phyloP scores from a whole-genome alignment of 495 filamentous ascomycete species.

The Choiromyces venosus region DNA sequence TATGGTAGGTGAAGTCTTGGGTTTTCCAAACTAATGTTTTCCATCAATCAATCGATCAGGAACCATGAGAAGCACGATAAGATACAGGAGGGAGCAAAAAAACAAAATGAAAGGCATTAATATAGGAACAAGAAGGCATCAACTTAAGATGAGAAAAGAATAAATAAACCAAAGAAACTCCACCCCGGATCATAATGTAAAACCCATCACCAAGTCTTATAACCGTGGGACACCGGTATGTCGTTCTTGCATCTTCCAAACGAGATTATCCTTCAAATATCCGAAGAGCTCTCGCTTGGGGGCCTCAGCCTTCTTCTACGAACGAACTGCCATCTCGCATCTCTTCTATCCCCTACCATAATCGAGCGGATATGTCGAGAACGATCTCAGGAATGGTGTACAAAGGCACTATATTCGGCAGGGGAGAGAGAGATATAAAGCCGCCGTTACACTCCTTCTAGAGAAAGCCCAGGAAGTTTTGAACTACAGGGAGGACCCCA shows the following conservation, averaged over 20 bases:
- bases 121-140: no score
- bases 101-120: no score
- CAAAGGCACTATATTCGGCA: slow-evolving; percentile 3
- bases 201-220: no score
- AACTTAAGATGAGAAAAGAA: no score
- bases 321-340: slow-evolving; percentile 12
- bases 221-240: no score
- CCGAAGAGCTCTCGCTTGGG: slow-evolving; percentile 3
- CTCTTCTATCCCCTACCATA: slow-evolving; percentile 16
- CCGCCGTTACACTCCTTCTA: background rate
- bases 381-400: background rate
- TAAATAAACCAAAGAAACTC: no score
- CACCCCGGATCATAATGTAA: no score
- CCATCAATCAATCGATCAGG: no score
- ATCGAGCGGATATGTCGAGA: slow-evolving; percentile 2
- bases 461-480: background rate
- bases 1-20: no score
- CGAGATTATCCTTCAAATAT: slow-evolving; percentile 23
- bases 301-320: slow-evolving; percentile 14
- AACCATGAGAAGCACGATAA: no score
- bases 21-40: no score
- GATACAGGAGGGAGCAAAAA: no score
- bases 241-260: slow-evolving; percentile 16
- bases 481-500: background rate
- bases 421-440: background rate